Conservation (phyloP, 805 yeast species). For the Pichia cabralensis region DNA sequence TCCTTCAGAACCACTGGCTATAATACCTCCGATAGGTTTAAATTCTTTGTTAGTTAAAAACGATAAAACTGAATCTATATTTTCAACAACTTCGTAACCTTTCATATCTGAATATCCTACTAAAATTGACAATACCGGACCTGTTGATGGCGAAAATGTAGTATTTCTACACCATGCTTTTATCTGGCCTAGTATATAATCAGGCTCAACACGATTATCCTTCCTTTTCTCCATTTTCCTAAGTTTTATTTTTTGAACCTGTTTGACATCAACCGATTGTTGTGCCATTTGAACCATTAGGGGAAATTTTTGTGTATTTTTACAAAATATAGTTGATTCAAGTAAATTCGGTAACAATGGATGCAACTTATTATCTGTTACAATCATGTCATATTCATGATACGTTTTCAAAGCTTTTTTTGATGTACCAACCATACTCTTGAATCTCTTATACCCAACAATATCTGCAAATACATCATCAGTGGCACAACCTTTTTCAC, state of each 20-base stretch:
- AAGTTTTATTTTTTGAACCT: conserved; percentile 24
- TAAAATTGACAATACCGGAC: conserved; percentile 48
- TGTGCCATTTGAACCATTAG: conserved; percentile 53
- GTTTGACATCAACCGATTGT: conserved; percentile 26
- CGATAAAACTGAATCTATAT: conserved; percentile 39
- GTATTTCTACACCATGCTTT: conserved; percentile 56
- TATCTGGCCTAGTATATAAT: conserved; percentile 54
- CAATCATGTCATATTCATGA: conserved; percentile 54
- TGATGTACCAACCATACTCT: conserved; percentile 33
- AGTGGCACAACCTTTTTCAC: conserved; percentile 41
- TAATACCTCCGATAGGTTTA: conserved; percentile 51
- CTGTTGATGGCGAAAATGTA: conserved; percentile 47
- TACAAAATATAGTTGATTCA: conserved; percentile 48
- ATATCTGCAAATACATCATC: conserved; percentile 55
- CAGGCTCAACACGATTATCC: conserved; percentile 55
- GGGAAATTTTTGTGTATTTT: conserved; percentile 57
- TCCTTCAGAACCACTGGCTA: conserved; percentile 33
- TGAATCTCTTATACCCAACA: conserved; percentile 47
- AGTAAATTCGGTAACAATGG: conserved; percentile 48
- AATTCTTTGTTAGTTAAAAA: conserved; percentile 36
- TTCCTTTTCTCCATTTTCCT: conserved; percentile 40
- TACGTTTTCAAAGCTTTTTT: conserved; percentile 38
- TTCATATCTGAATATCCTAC: conserved; percentile 48
- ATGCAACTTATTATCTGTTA: conserved; percentile 62
- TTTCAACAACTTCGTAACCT: conserved; percentile 34